These are phyloP conservation scores for Populus tomentosa DNA, from an alignment of 441 rosid species.

Conservation along the genomic window DNA sequence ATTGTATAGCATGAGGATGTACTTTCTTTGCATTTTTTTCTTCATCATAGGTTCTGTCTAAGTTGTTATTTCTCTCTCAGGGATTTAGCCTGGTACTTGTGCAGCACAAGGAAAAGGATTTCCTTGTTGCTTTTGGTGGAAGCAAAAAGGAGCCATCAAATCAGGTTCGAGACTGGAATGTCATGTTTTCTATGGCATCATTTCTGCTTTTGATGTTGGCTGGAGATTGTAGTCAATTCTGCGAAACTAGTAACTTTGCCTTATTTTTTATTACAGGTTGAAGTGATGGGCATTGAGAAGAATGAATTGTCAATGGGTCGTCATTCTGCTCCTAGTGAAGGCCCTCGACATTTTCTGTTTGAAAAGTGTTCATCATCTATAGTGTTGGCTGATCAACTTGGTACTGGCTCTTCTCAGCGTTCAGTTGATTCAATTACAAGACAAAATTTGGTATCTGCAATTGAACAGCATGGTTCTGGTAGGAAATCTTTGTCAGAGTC, in stretches of 20 bases:
- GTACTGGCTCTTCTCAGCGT: slow-evolving; percentile 57
- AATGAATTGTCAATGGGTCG: slow-evolving; percentile 48
- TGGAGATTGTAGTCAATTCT: neutral
- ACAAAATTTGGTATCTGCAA: slow-evolving; percentile 71
- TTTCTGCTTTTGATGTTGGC: neutral
- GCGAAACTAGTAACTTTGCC: neutral
- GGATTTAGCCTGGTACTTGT: slow-evolving; percentile 89
- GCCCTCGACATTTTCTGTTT: slow-evolving; percentile 39
- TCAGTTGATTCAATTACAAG: slow-evolving; percentile 52
- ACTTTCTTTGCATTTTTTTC: neutral
- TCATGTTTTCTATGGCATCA: neutral
- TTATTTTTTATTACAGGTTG: slow-evolving; percentile 50
- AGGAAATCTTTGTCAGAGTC: slow-evolving; percentile 85
- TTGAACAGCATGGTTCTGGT: slow-evolving; percentile 84
- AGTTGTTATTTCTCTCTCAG: slow-evolving; percentile 33
- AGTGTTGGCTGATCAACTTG: slow-evolving; percentile 43
- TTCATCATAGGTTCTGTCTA: slow-evolving; percentile 2
- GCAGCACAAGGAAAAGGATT: slow-evolving; percentile 87
- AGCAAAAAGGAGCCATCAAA: slow-evolving; percentile 77
- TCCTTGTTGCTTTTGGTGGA: slow-evolving; percentile 96
- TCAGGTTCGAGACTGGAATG: slow-evolving; percentile 56
- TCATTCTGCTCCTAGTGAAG: slow-evolving; percentile 49
- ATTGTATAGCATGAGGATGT: neutral
- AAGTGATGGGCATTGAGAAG: slow-evolving; percentile 71
- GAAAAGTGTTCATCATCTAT: slow-evolving; percentile 55